Percentiles rank a stretch among this genome's conserved stretches.
Conservation (phyloP, 1,139 yeast species). For the Tardiomyces depauwii region DNA sequence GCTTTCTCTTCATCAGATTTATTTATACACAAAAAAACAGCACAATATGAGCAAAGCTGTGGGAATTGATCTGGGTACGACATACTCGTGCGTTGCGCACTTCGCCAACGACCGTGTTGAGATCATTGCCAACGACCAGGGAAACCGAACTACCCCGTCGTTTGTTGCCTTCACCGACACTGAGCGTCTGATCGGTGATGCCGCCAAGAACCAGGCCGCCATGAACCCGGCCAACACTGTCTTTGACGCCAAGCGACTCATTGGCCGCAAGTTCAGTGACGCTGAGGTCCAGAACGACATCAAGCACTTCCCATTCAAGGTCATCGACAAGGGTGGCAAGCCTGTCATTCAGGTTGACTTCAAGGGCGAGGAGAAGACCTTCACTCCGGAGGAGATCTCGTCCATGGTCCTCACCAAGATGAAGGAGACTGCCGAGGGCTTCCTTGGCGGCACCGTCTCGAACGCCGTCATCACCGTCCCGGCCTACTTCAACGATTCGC, state of each 20-base stretch:
- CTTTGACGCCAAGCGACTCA: constrained; percentile 96
- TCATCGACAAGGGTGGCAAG: constrained; percentile 71
- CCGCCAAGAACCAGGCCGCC: constrained; percentile 99
- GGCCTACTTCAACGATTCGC: constrained; percentile 96
- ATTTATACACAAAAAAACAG: constrained; percentile 3
- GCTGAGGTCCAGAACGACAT: constrained; percentile 89
- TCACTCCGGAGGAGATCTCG: constrained; percentile 96
- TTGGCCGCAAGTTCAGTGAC: constrained; percentile 89
- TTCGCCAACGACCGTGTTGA: constrained; percentile 63
- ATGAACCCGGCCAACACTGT: constrained; percentile 94
- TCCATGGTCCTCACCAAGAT: constrained; percentile 94
- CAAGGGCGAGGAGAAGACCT: constrained; percentile 86
- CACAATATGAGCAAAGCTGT: background rate
- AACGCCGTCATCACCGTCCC: constrained; percentile 95
- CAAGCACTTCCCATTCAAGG: constrained; percentile 97
- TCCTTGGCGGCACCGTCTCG: constrained; percentile 86
- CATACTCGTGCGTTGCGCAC: constrained; percentile 85
- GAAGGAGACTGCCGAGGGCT: constrained; percentile 97
- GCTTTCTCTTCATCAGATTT: no score
- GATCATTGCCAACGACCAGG: constrained; percentile 97
- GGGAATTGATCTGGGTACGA: constrained; percentile 16
- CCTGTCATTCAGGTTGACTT: constrained; percentile 89
- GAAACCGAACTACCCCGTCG: constrained; percentile 98
- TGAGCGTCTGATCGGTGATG: constrained; percentile 98
- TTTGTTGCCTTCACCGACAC: constrained; percentile 96